Base-by-base conservation (phyloP, 495 filamentous ascomycete genomes). In the Astrocystis sublimbata region DNA sequence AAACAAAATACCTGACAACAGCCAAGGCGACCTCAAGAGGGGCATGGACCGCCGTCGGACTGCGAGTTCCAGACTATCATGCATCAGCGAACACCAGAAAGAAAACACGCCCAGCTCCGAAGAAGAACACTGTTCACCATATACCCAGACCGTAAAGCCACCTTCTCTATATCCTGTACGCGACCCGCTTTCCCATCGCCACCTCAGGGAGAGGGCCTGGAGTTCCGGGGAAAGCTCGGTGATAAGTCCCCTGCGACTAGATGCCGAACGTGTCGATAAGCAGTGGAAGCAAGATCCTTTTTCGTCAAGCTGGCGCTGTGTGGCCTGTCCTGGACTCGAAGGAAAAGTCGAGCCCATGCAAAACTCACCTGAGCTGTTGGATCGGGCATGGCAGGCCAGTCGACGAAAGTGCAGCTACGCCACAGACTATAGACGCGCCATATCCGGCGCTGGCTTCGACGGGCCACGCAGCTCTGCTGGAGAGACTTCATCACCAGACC, bases 51-150 rank as follows among this genome's bases (percentile, higher is more conserved):
- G 63, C 63, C 68, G 30, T 47, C 51, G 58, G 58, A 53, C 61
- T 41, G 46, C 63, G 12, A 58, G 68, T 41, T 68, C 64, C 21
- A 61, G 65, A 58, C 65, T 68, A 2, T 63, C 63, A 19, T 66
- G 67, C 24, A 51, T 57, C 35, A 65, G 67, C 42, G 62, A 70
- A 46, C 64, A 62, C 38, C 56, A 56, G 43, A 64, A 72, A 40
- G 65, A 68, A 49, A 70, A 70, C 52, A 68, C 61, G 43, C 67
- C 62, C 61, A 65, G 65, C 62, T 68, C 62, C 30, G 63, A 72
- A 21, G 65, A 65, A 38, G 67, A 62, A 13, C 54, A 70, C 36
- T 68, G 62, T 46, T 36, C 38, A n/a, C 64, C 67, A 35, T 47
- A 61, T 1, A n/a, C 43, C 4, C 33, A 38, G 21, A 45, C 52